Evolutionary conservation across 2,329 filamentous ascomycete species (phyloP).

Genomic region (Trichoderma sp.): DNA sequence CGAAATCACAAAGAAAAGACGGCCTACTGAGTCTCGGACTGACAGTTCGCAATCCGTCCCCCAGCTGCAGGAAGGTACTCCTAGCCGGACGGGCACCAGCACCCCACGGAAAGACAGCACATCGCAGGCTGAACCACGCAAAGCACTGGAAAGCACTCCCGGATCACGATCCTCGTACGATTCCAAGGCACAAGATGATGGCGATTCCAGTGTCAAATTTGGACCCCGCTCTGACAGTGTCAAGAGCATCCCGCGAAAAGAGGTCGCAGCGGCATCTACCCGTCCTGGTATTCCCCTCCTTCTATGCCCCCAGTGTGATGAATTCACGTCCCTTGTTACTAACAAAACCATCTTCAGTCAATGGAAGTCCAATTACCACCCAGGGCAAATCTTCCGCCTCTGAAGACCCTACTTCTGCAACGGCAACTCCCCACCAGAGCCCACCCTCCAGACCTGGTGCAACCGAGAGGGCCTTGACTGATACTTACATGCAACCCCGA

Average conservation of each 20-base stretch:
- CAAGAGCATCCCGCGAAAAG: slow-evolving; percentile 65
- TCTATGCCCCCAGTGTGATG: background rate
- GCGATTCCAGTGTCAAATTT: slow-evolving; percentile 44
- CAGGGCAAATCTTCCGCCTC: slow-evolving; percentile 30
- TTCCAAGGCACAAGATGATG: slow-evolving; percentile 57
- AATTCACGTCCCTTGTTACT: background rate
- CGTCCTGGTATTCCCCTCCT: slow-evolving; percentile 45
- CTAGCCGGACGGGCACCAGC: slow-evolving; percentile 41
- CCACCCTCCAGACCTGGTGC: slow-evolving; percentile 30
- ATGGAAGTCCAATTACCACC: slow-evolving; percentile 32
- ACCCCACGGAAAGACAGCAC: slow-evolving; percentile 32
- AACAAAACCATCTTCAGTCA: slow-evolving; percentile 28
- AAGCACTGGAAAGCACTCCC: slow-evolving; percentile 40
- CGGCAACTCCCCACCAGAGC: slow-evolving; percentile 30
- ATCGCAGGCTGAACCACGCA: slow-evolving; percentile 35
- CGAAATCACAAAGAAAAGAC: slow-evolving; percentile 70
- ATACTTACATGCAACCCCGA: slow-evolving; percentile 61
- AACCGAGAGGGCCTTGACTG: slow-evolving; percentile 38
- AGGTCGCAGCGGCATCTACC: slow-evolving; percentile 50
- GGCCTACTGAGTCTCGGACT: slow-evolving; percentile 45
- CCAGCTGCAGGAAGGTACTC: slow-evolving; percentile 40
- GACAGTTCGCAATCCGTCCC: slow-evolving; percentile 47
- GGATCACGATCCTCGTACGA: slow-evolving; percentile 60
- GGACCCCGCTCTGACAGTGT: slow-evolving; percentile 44
- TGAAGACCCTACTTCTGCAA: slow-evolving; percentile 30